Evolutionary conservation across 2,329 filamentous ascomycete species (phyloP).

Genomic region (Penicillium sp.): DNA sequence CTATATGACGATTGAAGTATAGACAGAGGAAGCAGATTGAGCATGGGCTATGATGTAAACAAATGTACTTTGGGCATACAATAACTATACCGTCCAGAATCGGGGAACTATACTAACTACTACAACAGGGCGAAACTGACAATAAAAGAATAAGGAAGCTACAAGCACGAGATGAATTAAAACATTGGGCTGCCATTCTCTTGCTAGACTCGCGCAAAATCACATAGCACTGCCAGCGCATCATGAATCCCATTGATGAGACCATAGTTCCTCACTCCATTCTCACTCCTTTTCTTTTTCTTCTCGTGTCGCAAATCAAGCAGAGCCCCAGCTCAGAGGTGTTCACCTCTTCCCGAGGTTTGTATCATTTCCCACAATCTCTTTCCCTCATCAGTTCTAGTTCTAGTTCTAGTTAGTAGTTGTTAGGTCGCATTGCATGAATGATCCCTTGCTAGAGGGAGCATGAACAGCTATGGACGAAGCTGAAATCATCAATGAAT

Average conservation of each 20-base stretch:
- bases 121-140: too few species aligned
- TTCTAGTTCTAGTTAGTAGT: background rate
- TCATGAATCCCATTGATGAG: constrained; percentile 1
- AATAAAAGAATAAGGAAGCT: background rate
- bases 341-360: background rate
- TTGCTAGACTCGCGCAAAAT: background rate
- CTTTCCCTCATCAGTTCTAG: background rate
- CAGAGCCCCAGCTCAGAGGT: background rate
- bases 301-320: background rate
- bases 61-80: background rate
- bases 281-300: background rate
- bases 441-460: background rate
- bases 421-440: constrained; percentile 11
- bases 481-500: background rate
- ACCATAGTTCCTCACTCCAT: background rate
- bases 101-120: background rate
- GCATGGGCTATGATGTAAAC: background rate
- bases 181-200: background rate
- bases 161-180: background rate
- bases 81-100: background rate
- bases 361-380: background rate
- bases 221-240: background rate
- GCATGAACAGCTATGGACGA: constrained; percentile 1
- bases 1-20: background rate
- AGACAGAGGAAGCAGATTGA: too few species aligned